Percentiles rank a stretch among this genome's conserved stretches.
These are phyloP conservation scores for Arthrobotrys sinensis DNA, from an alignment of 2,329 filamentous ascomycete genomes.

Conservation along the genomic window DNA sequence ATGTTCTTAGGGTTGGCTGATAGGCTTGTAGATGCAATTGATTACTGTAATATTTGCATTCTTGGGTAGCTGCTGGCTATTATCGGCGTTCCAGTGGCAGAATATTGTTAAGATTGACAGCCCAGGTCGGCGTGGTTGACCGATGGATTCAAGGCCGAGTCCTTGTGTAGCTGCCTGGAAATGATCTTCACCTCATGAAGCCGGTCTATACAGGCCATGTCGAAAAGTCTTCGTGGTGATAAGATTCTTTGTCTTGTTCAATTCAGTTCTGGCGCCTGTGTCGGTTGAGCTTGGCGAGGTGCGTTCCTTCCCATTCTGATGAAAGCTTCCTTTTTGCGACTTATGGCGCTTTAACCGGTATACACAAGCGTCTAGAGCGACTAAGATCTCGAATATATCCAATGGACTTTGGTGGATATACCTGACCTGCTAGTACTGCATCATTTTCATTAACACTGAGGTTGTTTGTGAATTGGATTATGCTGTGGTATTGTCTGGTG, in stretches of 20 bases:
- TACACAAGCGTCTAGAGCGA: conserved; percentile 51
- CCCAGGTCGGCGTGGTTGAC: conserved; percentile 17
- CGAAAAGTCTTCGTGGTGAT: conserved; percentile 24
- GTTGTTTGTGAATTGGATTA: conserved; percentile 27
- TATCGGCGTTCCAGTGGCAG: conserved; percentile 36
- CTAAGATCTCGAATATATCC: conserved; percentile 7
- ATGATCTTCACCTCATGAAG: conserved; percentile 15
- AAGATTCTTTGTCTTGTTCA: conserved; percentile 39
- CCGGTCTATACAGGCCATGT: conserved; percentile 18
- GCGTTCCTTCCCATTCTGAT: conserved; percentile 52
- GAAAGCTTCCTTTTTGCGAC: conserved; percentile 53
- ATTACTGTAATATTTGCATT: conserved; percentile 34
- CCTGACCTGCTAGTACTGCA: background rate
- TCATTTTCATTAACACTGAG: background rate
- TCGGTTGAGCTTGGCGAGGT: conserved; percentile 51
- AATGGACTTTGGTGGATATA: conserved; percentile 9
- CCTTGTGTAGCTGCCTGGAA: conserved; percentile 30
- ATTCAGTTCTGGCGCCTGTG: conserved; percentile 50
- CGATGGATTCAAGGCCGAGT: background rate
- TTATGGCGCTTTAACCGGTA: conserved; percentile 48
- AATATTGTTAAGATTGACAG: background rate
- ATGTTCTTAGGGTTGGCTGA: background rate
- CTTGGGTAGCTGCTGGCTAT: conserved; percentile 7
- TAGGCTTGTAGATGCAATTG: conserved; percentile 19
- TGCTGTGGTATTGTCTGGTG: conserved; percentile 3